Evolutionary conservation across 2,329 filamentous ascomycete species (phyloP), one percentile per base, ranked within the genome.

Genomic region (Simplicillium aogashimaense): DNA sequence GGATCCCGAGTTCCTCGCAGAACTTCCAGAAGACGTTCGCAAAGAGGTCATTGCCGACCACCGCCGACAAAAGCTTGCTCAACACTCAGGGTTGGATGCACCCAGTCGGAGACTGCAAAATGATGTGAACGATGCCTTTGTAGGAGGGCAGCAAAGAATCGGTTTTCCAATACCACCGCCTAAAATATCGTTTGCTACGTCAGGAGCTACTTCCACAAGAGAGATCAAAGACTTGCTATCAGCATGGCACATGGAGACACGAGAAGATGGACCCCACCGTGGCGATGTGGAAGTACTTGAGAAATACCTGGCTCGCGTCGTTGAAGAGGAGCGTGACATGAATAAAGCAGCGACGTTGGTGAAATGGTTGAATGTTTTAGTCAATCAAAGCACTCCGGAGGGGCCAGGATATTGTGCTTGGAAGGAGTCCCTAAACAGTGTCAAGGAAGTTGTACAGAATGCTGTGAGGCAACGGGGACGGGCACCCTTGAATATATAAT

Each of bases 11-110:
- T 89, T 95, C 52, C 76, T 97, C 3, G 78, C 82, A 1, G 87
- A 88, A 13, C 67, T 97, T 1, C 90, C 90, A 0, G 80, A 84
- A 47, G 86, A 94, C 36, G 74, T 94, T 36, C 78, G 85, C 11
- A 68, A 65, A 13, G 89, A 97, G 59, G 72, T 97, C 7, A 60
- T 95, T 2, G 79, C 77, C 15, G 85, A 94, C 51, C 81, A 89
- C 53, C 53, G 53, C 16, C 58, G 58, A 4, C 57, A 72, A 10
- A 76, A 70, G n/a, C 65, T 82, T 15, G 76, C 77, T 10, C 72
- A 77, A 30, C 69, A 63, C 14, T 65, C 72, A 1, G 70, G 67
- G 0, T 57, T 78, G n/a, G 65, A 69, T 25, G 58, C 58, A 3
- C 57, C 57, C 1, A 43, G 43, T 3, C 50, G 48, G 12, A 55